phyloP scores from a whole-genome alignment of 2,329 filamentous ascomycete species.

The Penicillium sp. region DNA sequence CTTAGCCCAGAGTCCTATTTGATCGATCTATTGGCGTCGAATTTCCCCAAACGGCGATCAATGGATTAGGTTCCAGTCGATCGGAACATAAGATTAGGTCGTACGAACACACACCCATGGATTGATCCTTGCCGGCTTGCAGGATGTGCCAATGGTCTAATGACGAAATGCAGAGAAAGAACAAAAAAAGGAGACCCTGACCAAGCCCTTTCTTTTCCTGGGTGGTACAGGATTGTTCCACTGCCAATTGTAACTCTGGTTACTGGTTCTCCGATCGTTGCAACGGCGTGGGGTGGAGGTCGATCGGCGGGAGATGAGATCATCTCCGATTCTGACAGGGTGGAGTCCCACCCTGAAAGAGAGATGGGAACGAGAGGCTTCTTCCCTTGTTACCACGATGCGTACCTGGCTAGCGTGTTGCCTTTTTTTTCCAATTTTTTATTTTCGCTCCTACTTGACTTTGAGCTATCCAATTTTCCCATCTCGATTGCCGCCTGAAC shows the following conservation, averaged over 20 bases:
- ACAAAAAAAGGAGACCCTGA: neutral
- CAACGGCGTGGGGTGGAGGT: conserved; percentile 4
- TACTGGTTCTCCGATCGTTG: neutral
- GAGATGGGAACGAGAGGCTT: too few species aligned
- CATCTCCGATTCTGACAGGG: conserved; percentile 11
- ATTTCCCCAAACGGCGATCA: conserved; percentile 21
- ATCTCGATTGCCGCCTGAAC: too few species aligned
- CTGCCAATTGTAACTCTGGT: too few species aligned
- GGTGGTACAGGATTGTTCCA: conserved; percentile 23
- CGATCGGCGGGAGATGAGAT: conserved; percentile 22
- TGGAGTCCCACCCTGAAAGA: neutral
- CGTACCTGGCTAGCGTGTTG: neutral
- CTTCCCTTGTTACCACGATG: neutral
- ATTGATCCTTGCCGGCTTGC: neutral
- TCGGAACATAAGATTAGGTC: conserved; percentile 19
- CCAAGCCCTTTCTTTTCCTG: neutral
- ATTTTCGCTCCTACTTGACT: neutral
- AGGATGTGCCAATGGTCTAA: neutral
- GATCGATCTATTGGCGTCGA: neutral
- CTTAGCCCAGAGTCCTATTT: neutral
- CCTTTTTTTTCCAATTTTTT: neutral
- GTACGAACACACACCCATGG: conserved; percentile 14
- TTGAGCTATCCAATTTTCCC: neutral
- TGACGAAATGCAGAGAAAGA: neutral
- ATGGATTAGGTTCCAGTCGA: conserved; percentile 18